phyloP scores from a whole-genome alignment of 306 rosid genomes.

The Comarum palustre region DNA sequence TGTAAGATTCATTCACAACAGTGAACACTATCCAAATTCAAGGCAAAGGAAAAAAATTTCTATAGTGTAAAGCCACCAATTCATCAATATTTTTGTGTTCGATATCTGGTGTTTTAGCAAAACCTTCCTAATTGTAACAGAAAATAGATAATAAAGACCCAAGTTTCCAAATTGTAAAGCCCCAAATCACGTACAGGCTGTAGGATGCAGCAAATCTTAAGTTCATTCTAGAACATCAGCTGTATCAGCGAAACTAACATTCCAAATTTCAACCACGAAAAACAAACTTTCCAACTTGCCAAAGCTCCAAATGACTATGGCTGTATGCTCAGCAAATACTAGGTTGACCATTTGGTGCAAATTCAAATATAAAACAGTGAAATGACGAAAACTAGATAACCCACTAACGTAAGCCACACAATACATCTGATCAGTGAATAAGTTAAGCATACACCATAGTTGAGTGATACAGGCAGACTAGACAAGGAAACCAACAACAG shows the following conservation, averaged over 20 bases:
- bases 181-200: neutral
- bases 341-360: neutral
- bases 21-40: neutral
- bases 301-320: neutral
- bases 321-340: neutral
- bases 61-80: too few relatives aligned
- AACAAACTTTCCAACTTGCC: conserved; percentile 5
- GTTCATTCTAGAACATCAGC: neutral
- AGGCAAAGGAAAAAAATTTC: neutral
- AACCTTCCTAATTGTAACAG: neutral
- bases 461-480: neutral
- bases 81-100: neutral
- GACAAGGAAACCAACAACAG: neutral
- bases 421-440: neutral
- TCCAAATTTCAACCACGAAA: neutral
- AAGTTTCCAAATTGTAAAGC: neutral
- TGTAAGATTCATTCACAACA: neutral
- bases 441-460: neutral
- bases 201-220: neutral
- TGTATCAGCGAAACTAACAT: conserved; percentile 4
- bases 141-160: neutral
- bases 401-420: neutral
- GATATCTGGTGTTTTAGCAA: neutral
- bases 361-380: neutral
- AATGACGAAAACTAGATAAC: neutral